Percentiles rank a stretch among this genome's conserved stretches.
These are phyloP conservation scores for Boechera stricta DNA, from an alignment of 345 rosid species.

Conservation along the genomic window DNA sequence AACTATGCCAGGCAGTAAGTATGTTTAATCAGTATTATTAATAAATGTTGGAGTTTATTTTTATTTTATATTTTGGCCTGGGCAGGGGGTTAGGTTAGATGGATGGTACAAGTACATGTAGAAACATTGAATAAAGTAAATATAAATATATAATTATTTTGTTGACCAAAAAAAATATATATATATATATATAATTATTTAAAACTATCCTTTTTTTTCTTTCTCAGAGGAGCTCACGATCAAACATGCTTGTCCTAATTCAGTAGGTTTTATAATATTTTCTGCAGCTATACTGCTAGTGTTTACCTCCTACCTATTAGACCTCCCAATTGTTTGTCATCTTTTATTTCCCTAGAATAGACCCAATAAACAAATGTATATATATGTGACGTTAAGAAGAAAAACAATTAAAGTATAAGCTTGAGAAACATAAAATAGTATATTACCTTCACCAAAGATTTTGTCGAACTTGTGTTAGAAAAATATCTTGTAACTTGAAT, in stretches of 20 bases:
- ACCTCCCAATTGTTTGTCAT: conserved; percentile 21
- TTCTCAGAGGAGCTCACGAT: conserved; percentile 19
- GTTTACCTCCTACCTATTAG: conserved; percentile 33
- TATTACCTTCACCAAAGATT: neutral
- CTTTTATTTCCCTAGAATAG: conserved; percentile 18
- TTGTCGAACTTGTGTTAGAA: neutral
- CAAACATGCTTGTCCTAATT: conserved; percentile 44
- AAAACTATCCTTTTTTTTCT: neutral
- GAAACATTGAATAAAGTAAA: neutral
- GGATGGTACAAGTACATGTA: conserved; percentile 1
- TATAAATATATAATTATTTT: neutral
- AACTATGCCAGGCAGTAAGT: conserved; percentile 27
- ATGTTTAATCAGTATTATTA: conserved; percentile 8
- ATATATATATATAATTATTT: neutral
- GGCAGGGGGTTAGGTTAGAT: conserved; percentile 37
- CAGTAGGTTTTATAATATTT: conserved; percentile 37
- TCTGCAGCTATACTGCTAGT: conserved; percentile 33
- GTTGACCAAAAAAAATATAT: no score
- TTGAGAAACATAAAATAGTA: neutral
- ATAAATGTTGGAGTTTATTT: conserved; percentile 11
- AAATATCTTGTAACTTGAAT: conserved; percentile 15
- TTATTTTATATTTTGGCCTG: conserved; percentile 3
- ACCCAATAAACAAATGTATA: conserved; percentile 28
- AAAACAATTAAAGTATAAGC: neutral
- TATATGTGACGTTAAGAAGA: neutral